Base-by-base conservation (phyloP, 306 rosid species). In the Citrullus amarus region DNA sequence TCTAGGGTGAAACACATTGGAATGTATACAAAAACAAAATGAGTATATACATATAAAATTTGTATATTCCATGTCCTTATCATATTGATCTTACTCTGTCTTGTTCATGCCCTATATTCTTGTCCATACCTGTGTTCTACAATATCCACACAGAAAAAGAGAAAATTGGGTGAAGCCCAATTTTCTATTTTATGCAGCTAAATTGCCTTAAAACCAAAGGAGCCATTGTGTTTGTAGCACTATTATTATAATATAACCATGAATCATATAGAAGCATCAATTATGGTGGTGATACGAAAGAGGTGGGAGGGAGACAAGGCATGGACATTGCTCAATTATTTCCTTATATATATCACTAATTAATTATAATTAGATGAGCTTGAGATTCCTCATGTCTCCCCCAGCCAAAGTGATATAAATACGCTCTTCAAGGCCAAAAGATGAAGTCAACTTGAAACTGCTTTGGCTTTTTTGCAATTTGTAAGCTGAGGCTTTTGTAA, bases 301-400 rank as follows among this genome's bases (percentile, higher is more conserved):
- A 32, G 50, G 39, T 76, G 50, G 76, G 74, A 16, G 70, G 80
- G 80, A 63, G 78, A 74, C 84, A 66, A 4, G 16, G 79, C 81
- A 57, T 39, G 46, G 67, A 75, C 82, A 78, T 34, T 8, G 62
- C 50, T 57, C 22, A 63, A 4, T 12, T 41, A 67, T 8, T 30
- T 78, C n/a, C 32, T 46, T 38, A 3, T 78, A 10, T 3, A 20
- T 67, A 71, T 72, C 58, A 46, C 68, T 44, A 39, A 56, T 32
- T 60, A 34, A 78, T 59, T 48, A 50, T 53, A 69, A 28, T 73
- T 46, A 46, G 57, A 70, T 44, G 57, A 25, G 76, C 39, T 13
- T 39, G 69, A 76, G 66, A 76, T 76, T 76, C 79, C 67, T 76
- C 18, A 13, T 76, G 79, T 76, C 69, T 76, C 69, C 36, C 30